Evolutionary conservation across 78 protist species (phyloP), one percentile per base, ranked within the genome.

Genomic region (Capsaspora owczarzaki): DNA sequence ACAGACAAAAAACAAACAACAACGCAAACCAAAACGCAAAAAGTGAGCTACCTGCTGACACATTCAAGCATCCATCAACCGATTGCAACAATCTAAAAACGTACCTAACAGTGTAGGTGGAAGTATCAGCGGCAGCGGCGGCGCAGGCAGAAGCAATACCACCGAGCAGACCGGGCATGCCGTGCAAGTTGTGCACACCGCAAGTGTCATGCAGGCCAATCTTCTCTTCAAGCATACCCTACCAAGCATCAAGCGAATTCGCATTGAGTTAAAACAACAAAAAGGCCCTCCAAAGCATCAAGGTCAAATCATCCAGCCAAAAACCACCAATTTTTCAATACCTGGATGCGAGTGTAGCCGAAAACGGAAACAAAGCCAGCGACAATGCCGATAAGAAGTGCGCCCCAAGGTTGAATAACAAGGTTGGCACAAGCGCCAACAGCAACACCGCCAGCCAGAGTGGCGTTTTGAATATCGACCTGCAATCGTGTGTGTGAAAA

Each of bases 391-490:
- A 89, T 68, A 25, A 81, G 35, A n/a, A 90, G n/a, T 46, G 96
- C 96, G 47, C 79, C 86, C 49, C 0, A 56, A 8, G 94, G 86
- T 20, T 33, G 8, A 74, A 89, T 68, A 22, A 72, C 33, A 51
- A 95, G 19, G 68, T 88, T 80, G 6, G 94, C 92, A 40, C 70
- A 5, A 27, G 92, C 56, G 76, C 98, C 98, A 33, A 93, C 81
- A 23, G 94, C 95, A 12, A 94, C 96, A 53, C 96, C 97, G 61
- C 98, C 96, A 2, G 97, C 97, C 42, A 95, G 90, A 12, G 96
- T 83, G n/a, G 93, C 89, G 84, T 94, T 94, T 85, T 92, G 95
- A 16, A 94, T 76, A 78, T 94, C 92, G 49, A 90, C 92, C 91
- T 56, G 66, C 16, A 10, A 49, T 49, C n/a, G 56, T 20, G 56